A percentile compares a stretch with the other conserved stretches of the same genome.
Evolutionary conservation across 441 rosid species (phyloP).

Genomic region (Pelargonium exstipulatum): DNA sequence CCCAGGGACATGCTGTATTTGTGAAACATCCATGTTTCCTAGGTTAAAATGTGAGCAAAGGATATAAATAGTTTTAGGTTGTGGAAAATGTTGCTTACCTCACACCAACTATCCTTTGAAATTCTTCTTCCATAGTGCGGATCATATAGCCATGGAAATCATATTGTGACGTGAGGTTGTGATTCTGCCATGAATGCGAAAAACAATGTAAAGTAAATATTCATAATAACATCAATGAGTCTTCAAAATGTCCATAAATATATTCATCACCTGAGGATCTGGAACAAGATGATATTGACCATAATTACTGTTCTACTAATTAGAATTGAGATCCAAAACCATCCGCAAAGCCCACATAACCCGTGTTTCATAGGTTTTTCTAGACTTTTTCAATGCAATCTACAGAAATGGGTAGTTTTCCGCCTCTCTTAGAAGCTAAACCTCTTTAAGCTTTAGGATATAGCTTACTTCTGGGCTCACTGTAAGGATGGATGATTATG

Average conservation of each 20-base stretch:
- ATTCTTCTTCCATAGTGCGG: constrained; percentile 96
- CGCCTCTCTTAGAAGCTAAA: no score
- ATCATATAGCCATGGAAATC: constrained; percentile 93
- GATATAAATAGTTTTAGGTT: no score
- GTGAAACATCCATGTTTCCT: no score
- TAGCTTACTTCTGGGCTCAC: no score
- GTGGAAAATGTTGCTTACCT: constrained; percentile 40
- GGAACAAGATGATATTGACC: not conserved
- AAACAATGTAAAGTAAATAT: constrained; percentile 12
- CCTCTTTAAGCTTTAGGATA: no score
- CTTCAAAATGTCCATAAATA: not conserved
- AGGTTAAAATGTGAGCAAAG: no score
- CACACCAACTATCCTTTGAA: constrained; percentile 79
- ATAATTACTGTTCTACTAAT: not conserved
- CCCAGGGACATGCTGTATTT: no score
- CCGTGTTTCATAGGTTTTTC: not conserved
- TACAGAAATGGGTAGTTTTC: no score
- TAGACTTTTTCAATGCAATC: no score
- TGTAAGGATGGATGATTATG: no score
- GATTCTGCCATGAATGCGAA: constrained; percentile 52
- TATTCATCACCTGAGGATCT: not conserved
- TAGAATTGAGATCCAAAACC: constrained; percentile 1
- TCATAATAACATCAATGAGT: not conserved
- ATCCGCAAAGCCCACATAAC: not conserved
- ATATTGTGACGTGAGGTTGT: constrained; percentile 55